Conservation (phyloP, 805 yeast genomes). For the Candida vaughaniae region DNA sequence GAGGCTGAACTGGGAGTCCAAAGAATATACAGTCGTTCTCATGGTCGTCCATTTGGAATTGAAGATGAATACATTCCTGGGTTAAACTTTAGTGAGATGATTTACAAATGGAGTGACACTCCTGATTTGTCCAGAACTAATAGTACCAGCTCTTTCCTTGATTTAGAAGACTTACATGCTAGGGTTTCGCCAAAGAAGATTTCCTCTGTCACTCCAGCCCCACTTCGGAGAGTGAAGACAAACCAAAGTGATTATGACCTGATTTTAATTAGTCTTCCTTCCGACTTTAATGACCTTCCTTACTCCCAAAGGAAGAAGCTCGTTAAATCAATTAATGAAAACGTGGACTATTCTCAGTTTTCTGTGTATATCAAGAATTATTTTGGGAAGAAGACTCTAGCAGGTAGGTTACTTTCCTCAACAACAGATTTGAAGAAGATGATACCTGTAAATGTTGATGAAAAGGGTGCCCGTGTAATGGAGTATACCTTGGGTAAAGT, state of each 20-base stretch:
- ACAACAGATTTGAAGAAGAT: slow-evolving; percentile 33
- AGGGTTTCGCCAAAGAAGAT: slow-evolving; percentile 45
- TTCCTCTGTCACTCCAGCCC: background rate
- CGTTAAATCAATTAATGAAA: slow-evolving; percentile 36
- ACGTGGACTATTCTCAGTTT: slow-evolving; percentile 44
- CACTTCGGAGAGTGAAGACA: slow-evolving; percentile 8
- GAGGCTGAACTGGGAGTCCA: slow-evolving; percentile 7
- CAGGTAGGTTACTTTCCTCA: slow-evolving; percentile 41
- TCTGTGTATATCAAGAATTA: slow-evolving; percentile 39
- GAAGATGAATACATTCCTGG: slow-evolving; percentile 81
- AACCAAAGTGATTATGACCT: slow-evolving; percentile 30
- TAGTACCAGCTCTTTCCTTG: slow-evolving; percentile 37
- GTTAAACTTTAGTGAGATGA: slow-evolving; percentile 52
- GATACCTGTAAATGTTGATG: slow-evolving; percentile 48
- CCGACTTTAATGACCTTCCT: slow-evolving; percentile 54
- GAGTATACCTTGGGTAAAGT: slow-evolving; percentile 66
- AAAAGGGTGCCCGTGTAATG: slow-evolving; percentile 66
- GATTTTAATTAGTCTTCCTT: slow-evolving; percentile 47
- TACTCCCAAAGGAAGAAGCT: slow-evolving; percentile 58
- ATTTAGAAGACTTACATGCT: slow-evolving; percentile 42
- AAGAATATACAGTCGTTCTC: slow-evolving; percentile 33
- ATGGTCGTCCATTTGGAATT: slow-evolving; percentile 44
- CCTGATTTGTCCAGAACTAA: slow-evolving; percentile 16
- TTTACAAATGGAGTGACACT: slow-evolving; percentile 45
- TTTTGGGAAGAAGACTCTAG: slow-evolving; percentile 36